These are phyloP conservation scores for Leucocoprinus sp. DNA, from an alignment of 768 basidiomycete species.

Conservation along the genomic window DNA sequence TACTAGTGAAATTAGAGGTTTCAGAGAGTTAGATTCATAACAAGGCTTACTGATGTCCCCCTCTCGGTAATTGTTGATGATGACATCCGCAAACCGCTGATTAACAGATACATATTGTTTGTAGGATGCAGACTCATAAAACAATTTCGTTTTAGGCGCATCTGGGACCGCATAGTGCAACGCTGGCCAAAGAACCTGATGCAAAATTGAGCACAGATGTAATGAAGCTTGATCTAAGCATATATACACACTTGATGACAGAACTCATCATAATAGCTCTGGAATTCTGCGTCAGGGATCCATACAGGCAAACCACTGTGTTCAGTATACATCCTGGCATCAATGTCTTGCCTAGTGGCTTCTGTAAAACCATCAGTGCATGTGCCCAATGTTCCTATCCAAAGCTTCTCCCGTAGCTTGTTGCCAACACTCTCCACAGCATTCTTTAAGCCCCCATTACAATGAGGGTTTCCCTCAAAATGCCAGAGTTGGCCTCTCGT, in stretches of 20 bases:
- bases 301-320: conserved; percentile 49
- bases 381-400: conserved; percentile 71
- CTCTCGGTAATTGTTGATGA: conserved; percentile 71
- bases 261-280: conserved; percentile 77
- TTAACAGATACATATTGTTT: conserved; percentile 88
- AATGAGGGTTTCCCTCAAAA: conserved; percentile 54
- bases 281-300: conserved; percentile 76
- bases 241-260: conserved; percentile 62
- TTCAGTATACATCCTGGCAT: conserved; percentile 37
- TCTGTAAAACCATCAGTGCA: conserved; percentile 57
- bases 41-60: conserved; percentile 62
- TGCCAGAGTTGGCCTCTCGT: conserved; percentile 28
- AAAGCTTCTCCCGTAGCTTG: conserved; percentile 39
- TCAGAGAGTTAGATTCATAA: neutral
- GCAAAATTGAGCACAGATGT: conserved; percentile 14
- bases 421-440: conserved; percentile 63
- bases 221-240: conserved; percentile 13
- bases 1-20: conserved; percentile 25
- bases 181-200: conserved; percentile 73
- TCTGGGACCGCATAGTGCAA: conserved; percentile 83
- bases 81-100: conserved; percentile 79
- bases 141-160: conserved; percentile 76
- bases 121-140: conserved; percentile 74
- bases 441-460: conserved; percentile 81
- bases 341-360: conserved; percentile 48